Evolutionary conservation across 2,329 filamentous ascomycete genomes (phyloP), one percentile per base, ranked within the genome.

Genomic region (Davidsoniella virescens): DNA sequence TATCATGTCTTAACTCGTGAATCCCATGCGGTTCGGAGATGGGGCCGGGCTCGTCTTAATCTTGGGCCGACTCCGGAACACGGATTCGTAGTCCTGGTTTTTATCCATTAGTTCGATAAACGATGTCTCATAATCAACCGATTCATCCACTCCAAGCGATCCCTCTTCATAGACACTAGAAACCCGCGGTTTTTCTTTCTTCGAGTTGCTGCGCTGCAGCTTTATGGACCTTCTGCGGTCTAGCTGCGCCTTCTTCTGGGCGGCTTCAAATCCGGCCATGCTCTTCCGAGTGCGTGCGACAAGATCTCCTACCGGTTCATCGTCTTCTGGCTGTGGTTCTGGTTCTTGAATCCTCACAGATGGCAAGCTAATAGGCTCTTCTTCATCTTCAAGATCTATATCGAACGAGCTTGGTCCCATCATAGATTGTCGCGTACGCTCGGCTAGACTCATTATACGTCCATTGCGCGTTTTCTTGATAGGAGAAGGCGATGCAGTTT

Each of bases 351-450:
- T 54, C 4, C 42, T 50, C 47, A 38, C 52, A 44, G 54, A 50
- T 42, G 23, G 55, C 57, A 2, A 56, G 55, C 55, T 57, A 36
- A 57, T 33, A 36, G 56, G 41, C 55, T 55, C 29, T 0, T 65
- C 59, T 16, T 69, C 64, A n/a, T 58, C 55, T 10, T 57, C 55
- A 1, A 56, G 50, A 8, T 59, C 55, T 33, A 60, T 55, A 3
- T 54, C 45, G 10, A 29, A 44, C 4, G 51, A 43, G 2, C 76
- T 72, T 44, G 75, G 68, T 2, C 78, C 70, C 0, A 80, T 77
- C 79, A 94, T 90, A 16, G 85, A 87, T 49, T 87, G 71, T 16
- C 84, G 78, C 0, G 88, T 93, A 44, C 87, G 81, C 59, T 93
- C 87, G 3, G 82, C 74, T 0, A 92, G 71, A 0, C 81, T 80